Percentiles rank a stretch among this genome's conserved stretches.
Conservation (phyloP, 352 stramenopile species). For the Globisporangium perplexum region DNA sequence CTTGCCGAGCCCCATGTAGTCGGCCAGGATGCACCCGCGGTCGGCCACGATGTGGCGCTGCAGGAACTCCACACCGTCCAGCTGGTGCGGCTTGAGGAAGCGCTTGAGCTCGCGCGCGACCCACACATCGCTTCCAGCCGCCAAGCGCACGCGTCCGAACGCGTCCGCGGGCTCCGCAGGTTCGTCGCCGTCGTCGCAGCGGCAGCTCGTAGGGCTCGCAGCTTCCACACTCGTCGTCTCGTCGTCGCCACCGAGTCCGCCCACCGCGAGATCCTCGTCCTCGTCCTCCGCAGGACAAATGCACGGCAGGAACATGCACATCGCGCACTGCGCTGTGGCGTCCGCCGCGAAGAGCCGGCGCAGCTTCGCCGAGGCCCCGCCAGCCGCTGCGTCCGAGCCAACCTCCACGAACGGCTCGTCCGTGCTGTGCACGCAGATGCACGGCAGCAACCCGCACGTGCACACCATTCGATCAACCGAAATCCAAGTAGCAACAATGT, state of each 20-base stretch:
- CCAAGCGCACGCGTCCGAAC: conserved; percentile 50
- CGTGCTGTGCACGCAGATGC: conserved; percentile 61
- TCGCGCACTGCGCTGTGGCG: conserved; percentile 51
- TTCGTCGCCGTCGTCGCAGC: conserved; percentile 16
- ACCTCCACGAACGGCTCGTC: conserved; percentile 18
- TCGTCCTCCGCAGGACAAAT: conserved; percentile 71
- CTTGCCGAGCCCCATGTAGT: conserved; percentile 90
- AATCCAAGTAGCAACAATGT: too few species aligned
- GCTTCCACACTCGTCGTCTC: conserved; percentile 39
- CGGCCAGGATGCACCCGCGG: conserved; percentile 80
- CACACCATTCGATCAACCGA: conserved; percentile 19
- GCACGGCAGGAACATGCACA: conserved; percentile 75
- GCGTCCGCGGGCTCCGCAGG: conserved; percentile 33
- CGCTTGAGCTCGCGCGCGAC: conserved; percentile 73
- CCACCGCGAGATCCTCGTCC: background rate
- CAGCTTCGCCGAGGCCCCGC: conserved; percentile 21
- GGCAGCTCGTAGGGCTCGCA: conserved; percentile 21
- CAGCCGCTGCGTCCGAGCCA: too few species aligned
- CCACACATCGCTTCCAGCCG: conserved; percentile 29
- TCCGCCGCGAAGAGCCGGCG: conserved; percentile 48
- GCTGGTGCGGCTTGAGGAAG: conserved; percentile 74
- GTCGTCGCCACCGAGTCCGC: conserved; percentile 17
- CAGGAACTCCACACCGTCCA: conserved; percentile 68
- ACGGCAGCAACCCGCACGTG: conserved; percentile 61
- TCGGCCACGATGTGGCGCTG: conserved; percentile 39